A percentile compares a stretch with the other conserved stretches of the same genome.
These are phyloP conservation scores for Rhodotorula diobovata DNA, from an alignment of 768 basidiomycete genomes.

Conservation along the genomic window DNA sequence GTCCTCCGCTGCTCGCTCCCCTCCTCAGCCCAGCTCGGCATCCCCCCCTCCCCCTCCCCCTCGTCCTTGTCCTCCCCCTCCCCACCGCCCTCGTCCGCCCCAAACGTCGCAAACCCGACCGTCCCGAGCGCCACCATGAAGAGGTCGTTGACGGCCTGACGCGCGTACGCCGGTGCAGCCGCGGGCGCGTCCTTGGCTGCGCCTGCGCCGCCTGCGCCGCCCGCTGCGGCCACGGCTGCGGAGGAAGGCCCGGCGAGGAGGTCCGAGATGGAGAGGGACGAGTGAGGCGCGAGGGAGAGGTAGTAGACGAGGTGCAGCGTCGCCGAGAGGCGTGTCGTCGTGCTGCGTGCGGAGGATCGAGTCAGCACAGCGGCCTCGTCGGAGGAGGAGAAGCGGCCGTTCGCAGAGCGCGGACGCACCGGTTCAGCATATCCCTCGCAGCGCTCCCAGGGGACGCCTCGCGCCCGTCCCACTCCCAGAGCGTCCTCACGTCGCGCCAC, in stretches of 20 bases:
- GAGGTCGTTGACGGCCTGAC: background rate
- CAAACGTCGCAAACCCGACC: conserved; percentile 22
- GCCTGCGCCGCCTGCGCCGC: background rate
- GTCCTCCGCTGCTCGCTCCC: conserved; percentile 2
- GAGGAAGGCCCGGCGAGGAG: background rate
- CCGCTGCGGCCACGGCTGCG: background rate
- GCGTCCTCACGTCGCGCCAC: conserved; percentile 13
- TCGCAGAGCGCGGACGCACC: background rate
- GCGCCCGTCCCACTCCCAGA: conserved; percentile 37
- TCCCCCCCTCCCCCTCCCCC: background rate
- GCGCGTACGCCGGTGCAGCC: background rate
- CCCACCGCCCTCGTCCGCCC: background rate
- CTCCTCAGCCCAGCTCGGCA: conserved; percentile 32
- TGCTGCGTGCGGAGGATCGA: background rate
- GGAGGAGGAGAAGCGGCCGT: too few relatives aligned
- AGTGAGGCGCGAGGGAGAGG: conserved; percentile 25
- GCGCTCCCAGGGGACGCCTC: background rate
- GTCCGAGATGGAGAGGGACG: conserved; percentile 9
- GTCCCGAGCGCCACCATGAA: conserved; percentile 23
- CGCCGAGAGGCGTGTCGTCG: conserved; percentile 14
- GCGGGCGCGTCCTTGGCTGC: background rate
- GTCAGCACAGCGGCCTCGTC: background rate
- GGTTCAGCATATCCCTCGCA: background rate
- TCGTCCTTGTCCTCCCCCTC: background rate
- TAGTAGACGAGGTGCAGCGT: conserved; percentile 32